phyloP scores from a whole-genome alignment of 2,329 filamentous ascomycete species.

The Cytospora paraplurivora region DNA sequence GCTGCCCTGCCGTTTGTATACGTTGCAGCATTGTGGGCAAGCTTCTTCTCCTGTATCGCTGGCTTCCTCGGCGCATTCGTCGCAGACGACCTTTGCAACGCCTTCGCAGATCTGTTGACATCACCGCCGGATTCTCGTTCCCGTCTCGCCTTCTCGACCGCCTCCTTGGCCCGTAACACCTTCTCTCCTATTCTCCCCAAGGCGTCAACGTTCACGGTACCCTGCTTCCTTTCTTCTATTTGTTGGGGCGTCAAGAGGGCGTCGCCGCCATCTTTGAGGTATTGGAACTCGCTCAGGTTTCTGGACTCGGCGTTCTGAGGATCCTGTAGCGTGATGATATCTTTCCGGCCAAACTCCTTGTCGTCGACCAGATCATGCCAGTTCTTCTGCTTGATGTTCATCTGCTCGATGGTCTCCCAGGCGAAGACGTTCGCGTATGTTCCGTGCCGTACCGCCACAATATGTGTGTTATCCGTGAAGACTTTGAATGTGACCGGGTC shows the following conservation, averaged over 20 bases:
- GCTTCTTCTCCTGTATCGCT: constrained; percentile 59
- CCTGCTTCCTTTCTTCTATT: constrained; percentile 64
- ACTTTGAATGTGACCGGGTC: constrained; percentile 98
- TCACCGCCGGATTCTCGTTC: constrained; percentile 66
- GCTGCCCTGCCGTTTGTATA: constrained; percentile 91
- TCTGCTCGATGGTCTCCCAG: constrained; percentile 90
- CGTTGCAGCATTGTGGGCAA: constrained; percentile 80
- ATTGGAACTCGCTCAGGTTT: constrained; percentile 86
- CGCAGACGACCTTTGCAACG: constrained; percentile 37
- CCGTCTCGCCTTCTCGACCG: constrained; percentile 84
- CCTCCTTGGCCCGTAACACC: constrained; percentile 87
- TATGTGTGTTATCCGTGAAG: constrained; percentile 96
- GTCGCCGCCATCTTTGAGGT: constrained; percentile 78
- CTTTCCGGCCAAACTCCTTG: constrained; percentile 79
- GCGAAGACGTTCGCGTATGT: constrained; percentile 93
- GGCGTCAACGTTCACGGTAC: constrained; percentile 76
- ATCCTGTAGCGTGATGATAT: constrained; percentile 96
- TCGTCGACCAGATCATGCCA: constrained; percentile 92
- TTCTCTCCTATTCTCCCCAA: constrained; percentile 79
- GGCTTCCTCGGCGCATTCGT: constrained; percentile 41
- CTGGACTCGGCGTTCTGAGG: constrained; percentile 84
- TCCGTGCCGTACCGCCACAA: constrained; percentile 79
- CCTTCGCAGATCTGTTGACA: constrained; percentile 55
- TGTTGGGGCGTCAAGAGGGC: constrained; percentile 70
- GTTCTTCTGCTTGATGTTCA: constrained; percentile 97